Base-by-base conservation (phyloP, 345 rosid genomes). In the Durio zibethinus region DNA sequence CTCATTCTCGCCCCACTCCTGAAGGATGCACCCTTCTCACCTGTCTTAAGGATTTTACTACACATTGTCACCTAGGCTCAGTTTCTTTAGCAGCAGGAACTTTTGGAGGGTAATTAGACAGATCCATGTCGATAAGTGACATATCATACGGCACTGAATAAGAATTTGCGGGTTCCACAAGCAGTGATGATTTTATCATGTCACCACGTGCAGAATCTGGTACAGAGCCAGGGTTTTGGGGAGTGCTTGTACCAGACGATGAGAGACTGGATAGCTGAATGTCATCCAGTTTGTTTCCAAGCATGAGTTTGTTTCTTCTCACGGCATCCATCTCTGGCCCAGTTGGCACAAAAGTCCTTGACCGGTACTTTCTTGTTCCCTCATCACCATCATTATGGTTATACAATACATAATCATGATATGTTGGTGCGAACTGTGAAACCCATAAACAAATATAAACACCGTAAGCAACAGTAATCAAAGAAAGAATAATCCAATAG, bases 241-340 rank as follows among this genome's bases (percentile, higher is more conserved):
- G 90, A 57, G 97, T 85, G 86, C 88, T 88, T 72, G 90, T 47
- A 74, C 80, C 90, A 42, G 97, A 90, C 27, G 97, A 90, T 25
- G 95, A 87, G 72, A 80, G 83, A 84, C 90, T 86, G 14, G 94
- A 90, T 40, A 89, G 85, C 62, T 94, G 94, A 80, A 90, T 84
- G 60, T 91, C 97, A 65, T 92, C 99, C 75, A 89, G 77, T 86
- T 88, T 93, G 88, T 86, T 88, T 73, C 93, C 96, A 67, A 84
- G 83, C 78, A 88, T 40, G 73, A 64, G 84, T 75, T 89, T 90
- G 92, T 89, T 92, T 85, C 84, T 96, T 84, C 98, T 88, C 31
- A 89, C 95, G 35, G 88, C 89, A 83, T 94, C 99, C 98, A 97
- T 97, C 83, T 94, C 99, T 35, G 87, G 95, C 43, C 99, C 98